phyloP scores from a whole-genome alignment of 305 asterid genomes.

The Ilex paraguariensis region DNA sequence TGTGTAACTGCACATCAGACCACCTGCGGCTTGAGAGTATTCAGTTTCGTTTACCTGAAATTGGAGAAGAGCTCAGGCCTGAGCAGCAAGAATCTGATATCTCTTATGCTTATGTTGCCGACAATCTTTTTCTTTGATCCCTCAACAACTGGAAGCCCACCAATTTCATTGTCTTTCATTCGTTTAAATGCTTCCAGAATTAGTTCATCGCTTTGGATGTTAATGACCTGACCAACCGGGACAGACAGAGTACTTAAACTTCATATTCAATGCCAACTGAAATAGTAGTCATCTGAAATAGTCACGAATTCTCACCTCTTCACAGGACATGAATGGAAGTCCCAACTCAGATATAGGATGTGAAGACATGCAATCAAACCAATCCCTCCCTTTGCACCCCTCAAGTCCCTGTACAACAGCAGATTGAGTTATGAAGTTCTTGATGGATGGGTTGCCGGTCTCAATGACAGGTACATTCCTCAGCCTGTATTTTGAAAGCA shows the following conservation, averaged over 20 bases:
- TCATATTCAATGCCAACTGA: too few species aligned
- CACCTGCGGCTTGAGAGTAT: too few species aligned
- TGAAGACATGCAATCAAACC: conserved; percentile 76
- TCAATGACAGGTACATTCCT: conserved; percentile 85
- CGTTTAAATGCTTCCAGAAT: conserved; percentile 76
- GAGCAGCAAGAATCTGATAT: conserved; percentile 72
- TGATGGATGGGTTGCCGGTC: conserved; percentile 41
- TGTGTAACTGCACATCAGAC: too few species aligned
- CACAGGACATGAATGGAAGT: conserved; percentile 75
- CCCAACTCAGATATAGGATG: conserved; percentile 61
- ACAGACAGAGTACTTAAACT: not conserved
- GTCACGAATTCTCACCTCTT: conserved; percentile 35
- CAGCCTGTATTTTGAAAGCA: conserved; percentile 79
- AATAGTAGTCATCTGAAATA: not conserved
- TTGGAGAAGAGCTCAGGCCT: conserved; percentile 64
- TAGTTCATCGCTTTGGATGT: conserved; percentile 47
- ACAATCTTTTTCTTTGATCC: conserved; percentile 44
- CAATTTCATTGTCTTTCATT: conserved; percentile 75
- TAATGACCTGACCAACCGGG: conserved; percentile 40
- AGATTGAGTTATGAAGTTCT: conserved; percentile 85
- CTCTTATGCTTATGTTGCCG: conserved; percentile 85
- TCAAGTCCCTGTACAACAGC: conserved; percentile 77
- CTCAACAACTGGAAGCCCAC: conserved; percentile 76
- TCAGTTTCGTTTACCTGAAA: conserved; percentile 44
- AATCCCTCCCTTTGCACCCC: conserved; percentile 80